Conservation (phyloP, 164 flowering plant genomes). For the Aristolochia californica region DNA sequence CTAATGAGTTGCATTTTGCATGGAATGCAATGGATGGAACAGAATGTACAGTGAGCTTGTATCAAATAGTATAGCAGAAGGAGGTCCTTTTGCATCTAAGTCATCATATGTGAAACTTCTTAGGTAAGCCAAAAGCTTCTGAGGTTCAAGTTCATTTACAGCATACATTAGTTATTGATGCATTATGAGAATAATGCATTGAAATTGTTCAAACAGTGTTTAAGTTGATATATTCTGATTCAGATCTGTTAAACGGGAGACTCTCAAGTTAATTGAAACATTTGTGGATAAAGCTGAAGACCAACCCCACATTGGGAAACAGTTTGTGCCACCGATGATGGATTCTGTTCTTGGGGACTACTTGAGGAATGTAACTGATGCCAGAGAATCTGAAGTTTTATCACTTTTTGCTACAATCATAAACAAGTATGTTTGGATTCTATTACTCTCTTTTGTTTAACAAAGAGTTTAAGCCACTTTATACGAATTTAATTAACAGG, state of each 20-base stretch:
- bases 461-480: too few species aligned
- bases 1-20: not conserved
- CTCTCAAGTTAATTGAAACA: conserved; percentile 92
- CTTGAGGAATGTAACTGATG: conserved; percentile 94
- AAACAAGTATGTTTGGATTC: conserved; percentile 65
- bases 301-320: conserved; percentile 92
- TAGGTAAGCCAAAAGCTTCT: conserved; percentile 32
- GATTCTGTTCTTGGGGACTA: conserved; percentile 95
- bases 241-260: conserved; percentile 97
- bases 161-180: not conserved
- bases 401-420: conserved; percentile 95
- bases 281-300: conserved; percentile 98
- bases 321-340: conserved; percentile 99
- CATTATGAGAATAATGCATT: not conserved
- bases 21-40: conserved; percentile 14
- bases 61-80: conserved; percentile 81
- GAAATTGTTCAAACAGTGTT: not conserved
- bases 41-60: conserved; percentile 99
- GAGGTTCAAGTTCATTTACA: not conserved
- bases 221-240: conserved; percentile 1
- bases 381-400: conserved; percentile 97
- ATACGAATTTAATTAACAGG: too few species aligned
- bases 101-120: conserved; percentile 85
- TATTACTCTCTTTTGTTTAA: not conserved
- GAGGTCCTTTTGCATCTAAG: conserved; percentile 89